Evolutionary conservation across 768 basidiomycete species (phyloP).

Genomic region (Macrolepiota fuliginosa): DNA sequence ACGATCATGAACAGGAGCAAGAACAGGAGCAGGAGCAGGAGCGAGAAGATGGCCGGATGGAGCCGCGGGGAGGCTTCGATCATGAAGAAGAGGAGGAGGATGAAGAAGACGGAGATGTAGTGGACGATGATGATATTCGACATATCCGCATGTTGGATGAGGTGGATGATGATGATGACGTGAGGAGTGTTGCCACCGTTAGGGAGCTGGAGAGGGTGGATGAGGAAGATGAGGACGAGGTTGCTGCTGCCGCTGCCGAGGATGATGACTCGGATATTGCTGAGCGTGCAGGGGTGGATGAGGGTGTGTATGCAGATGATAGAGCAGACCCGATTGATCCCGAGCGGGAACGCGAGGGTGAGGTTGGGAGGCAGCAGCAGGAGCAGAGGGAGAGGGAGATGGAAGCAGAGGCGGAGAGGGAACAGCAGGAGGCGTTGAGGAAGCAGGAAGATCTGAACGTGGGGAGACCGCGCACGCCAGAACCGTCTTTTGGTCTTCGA

Average conservation of each 20-base stretch:
- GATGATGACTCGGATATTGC: conserved; percentile 14
- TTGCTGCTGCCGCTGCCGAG: conserved; percentile 22
- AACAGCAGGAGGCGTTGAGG: conserved; percentile 44
- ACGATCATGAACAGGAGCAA: conserved; percentile 9
- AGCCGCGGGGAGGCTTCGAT: conserved; percentile 28
- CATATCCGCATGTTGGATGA: conserved; percentile 17
- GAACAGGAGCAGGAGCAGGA: not conserved
- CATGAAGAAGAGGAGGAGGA: conserved; percentile 15
- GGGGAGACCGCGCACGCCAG: conserved; percentile 77
- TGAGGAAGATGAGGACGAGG: conserved; percentile 69
- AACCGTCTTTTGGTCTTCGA: conserved; percentile 48
- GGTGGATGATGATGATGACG: conserved; percentile 58
- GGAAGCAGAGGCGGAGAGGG: conserved; percentile 30
- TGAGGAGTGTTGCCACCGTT: conserved; percentile 69
- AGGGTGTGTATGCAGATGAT: conserved; percentile 13
- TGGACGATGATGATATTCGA: conserved; percentile 26
- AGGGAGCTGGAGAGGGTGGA: conserved; percentile 69
- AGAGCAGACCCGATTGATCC: conserved; percentile 5
- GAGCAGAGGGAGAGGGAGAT: conserved; percentile 27
- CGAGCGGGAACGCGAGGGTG: conserved; percentile 10
- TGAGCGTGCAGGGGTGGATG: conserved; percentile 10
- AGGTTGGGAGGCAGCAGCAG: not conserved
- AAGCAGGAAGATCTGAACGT: conserved; percentile 30
- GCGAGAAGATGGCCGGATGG: conserved; percentile 12
- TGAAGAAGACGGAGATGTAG: no score